phyloP scores from a whole-genome alignment of 257 asterid species.

The Solanum pimpinellifolium region DNA sequence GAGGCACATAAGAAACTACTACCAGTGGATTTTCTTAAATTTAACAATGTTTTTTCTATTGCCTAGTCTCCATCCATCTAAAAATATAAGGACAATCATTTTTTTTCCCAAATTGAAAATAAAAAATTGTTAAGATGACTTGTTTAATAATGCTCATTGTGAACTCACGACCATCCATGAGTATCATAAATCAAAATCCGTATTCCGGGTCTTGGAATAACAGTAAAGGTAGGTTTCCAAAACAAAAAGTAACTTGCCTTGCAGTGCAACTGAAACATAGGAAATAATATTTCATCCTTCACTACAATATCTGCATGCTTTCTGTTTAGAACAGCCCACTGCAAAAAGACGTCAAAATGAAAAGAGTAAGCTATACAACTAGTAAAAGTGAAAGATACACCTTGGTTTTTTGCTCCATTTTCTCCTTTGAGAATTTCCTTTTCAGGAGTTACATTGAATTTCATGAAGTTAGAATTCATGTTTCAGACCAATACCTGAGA shows the following conservation, averaged over 20 bases:
- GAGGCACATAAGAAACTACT: background rate
- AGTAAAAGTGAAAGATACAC: background rate
- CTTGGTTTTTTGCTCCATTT: background rate
- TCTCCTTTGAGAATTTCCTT: background rate
- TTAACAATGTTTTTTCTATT: background rate
- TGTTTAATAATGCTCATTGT: background rate
- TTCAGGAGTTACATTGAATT: background rate
- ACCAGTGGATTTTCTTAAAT: background rate
- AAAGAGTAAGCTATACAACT: background rate
- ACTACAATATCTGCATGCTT: constrained; percentile 78
- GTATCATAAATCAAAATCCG: background rate
- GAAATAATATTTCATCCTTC: constrained; percentile 67
- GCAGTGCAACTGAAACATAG: constrained; percentile 79
- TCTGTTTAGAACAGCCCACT: constrained; percentile 95
- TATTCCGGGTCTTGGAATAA: background rate
- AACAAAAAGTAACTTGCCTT: constrained; percentile 43
- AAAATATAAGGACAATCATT: background rate
- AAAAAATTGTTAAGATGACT: background rate
- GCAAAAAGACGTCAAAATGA: constrained; percentile 15
- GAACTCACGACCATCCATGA: background rate
- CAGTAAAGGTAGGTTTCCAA: background rate
- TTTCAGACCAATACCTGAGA: constrained; percentile 69
- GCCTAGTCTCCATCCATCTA: background rate
- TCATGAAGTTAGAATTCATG: background rate
- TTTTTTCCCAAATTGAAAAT: background rate